Percentiles rank a stretch among this genome's conserved stretches.
phyloP scores from a whole-genome alignment of 257 asterid genomes.

The Thymus mandschuricus region DNA sequence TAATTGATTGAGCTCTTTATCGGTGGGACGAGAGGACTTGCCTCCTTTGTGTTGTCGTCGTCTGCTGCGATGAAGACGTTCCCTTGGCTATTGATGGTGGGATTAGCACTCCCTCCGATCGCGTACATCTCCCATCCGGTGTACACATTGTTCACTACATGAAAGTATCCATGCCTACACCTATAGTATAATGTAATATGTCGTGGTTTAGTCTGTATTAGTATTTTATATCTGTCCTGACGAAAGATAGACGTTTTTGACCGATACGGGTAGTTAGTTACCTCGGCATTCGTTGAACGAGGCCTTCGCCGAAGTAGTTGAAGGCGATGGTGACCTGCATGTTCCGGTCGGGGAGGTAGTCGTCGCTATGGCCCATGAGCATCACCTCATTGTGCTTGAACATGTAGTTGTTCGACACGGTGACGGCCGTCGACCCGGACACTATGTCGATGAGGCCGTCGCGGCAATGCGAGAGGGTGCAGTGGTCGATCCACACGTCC shows the following conservation, averaged over 20 bases:
- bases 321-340: slow-evolving; percentile 82
- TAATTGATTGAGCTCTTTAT: too few species aligned
- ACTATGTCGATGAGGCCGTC: slow-evolving; percentile 75
- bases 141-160: slow-evolving; percentile 72
- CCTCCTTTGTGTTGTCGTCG: slow-evolving; percentile 45
- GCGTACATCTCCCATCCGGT: slow-evolving; percentile 86
- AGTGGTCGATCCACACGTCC: slow-evolving; percentile 76
- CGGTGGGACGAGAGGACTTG: too few species aligned
- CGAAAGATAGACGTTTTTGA: too few species aligned
- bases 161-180: slow-evolving; percentile 79
- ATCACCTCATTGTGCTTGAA: slow-evolving; percentile 68
- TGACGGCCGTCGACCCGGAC: slow-evolving; percentile 59
- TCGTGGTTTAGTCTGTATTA: too few species aligned
- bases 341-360: slow-evolving; percentile 48
- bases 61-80: slow-evolving; percentile 69
- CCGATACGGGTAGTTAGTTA: too few species aligned
- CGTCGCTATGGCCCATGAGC: slow-evolving; percentile 77
- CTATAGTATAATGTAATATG: too few species aligned
- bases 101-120: slow-evolving; percentile 81
- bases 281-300: slow-evolving; percentile 75
- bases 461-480: slow-evolving; percentile 55
- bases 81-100: slow-evolving; percentile 80
- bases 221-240: too few species aligned
- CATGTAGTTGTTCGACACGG: slow-evolving; percentile 71
- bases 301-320: slow-evolving; percentile 71